Evolutionary conservation across 225 moss, liverwort and hornwort species (phyloP), one percentile per base, ranked within the genome.

Genomic region (Thuidium tamariscinum): DNA sequence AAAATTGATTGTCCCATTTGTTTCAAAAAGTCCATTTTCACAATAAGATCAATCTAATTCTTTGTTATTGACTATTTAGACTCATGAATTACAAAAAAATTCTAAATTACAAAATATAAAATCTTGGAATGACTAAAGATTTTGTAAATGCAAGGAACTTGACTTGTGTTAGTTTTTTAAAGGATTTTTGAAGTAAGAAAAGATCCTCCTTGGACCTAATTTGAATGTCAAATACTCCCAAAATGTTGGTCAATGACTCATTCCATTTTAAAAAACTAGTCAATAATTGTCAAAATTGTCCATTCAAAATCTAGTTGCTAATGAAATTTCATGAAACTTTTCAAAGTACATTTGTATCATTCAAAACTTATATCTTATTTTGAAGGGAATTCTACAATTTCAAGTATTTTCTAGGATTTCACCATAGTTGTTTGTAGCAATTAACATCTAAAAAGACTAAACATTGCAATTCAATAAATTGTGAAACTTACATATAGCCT

Each of bases 261-360:
- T 63, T 63, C 4, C 3, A 1, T 62, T 63, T 4, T 16, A 16
- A 34, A 16, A 34, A 60, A 27, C 1, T 60, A 0, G 13, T 3
- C 4, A 2, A 2, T 27, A 27, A 60, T 1, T 60, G 12, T 60
- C 1, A 0, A 1, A 61, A 14, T 14, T 61, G 7, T 61, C 5
- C 7, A 0, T 61, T 29, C 5, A 1, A 0, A 0, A 7, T 3
- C 7, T 29, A 14, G 14, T 0, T 4, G 4, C 17, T 34, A 34
- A 17, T 1, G 3, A 16, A 34, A 17, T 1, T 34, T 5, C 1
- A 34, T 64, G 4, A 64, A 34, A 34, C 2, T 17, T 64, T 0
- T 9, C 1, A 1, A 0, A 15, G 1, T 0, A 0, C 17, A 34
- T 5, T 5, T 4, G 0, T 29, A 60, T 14, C 64, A 64, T 1